Base-by-base conservation (phyloP, 352 stramenopile species). In the Pythium sukuiense region DNA sequence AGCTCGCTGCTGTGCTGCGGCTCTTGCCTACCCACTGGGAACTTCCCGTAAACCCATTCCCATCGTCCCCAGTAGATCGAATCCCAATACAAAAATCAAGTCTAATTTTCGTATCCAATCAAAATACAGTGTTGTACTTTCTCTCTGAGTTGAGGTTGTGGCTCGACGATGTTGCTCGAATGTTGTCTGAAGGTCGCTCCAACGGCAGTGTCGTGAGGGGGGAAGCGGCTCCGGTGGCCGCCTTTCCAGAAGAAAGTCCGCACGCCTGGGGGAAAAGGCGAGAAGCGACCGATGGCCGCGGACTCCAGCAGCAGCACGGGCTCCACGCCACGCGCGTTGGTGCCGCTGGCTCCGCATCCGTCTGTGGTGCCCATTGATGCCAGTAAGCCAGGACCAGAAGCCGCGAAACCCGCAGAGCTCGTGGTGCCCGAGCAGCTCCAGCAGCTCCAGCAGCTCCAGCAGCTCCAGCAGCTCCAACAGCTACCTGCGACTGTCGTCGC, bases 201-300 rank as follows among this genome's bases (percentile, higher is more conserved):
- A 50, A 26, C 18, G n/a, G 18, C 18, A 7, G 8, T 39, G 33
- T 39, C 33, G 33, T 39, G 43, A 50, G 43, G 43, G 43, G 43
- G 43, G 43, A 50, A 50, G 43, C 43, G 14, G 14, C n/a, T 50
- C 43, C 43, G 43, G 8, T 50, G 43, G 43, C 43, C 43, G 43
- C 43, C 43, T 50, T 50, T 50, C 43, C 43, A 50, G 43, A 50
- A 50, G 43, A 50, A 50, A 50, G 43, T 50, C 43, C 43, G 43
- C 43, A n/a, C 43, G 43, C 27, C 8, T 50, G 43, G 43, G 18
- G 39, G 39, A 46, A 46, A 50, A 50, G 8, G n/a, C 14, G 6
- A 20, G 11, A 50, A 50, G 43, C 43, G 43, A 50, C 43, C 43
- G 43, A 50, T 50, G 43, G 43, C 43, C n/a, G 43, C 43, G 43